Conservation (phyloP, 169 alveolate species). For the Sarcocystis neurona region DNA sequence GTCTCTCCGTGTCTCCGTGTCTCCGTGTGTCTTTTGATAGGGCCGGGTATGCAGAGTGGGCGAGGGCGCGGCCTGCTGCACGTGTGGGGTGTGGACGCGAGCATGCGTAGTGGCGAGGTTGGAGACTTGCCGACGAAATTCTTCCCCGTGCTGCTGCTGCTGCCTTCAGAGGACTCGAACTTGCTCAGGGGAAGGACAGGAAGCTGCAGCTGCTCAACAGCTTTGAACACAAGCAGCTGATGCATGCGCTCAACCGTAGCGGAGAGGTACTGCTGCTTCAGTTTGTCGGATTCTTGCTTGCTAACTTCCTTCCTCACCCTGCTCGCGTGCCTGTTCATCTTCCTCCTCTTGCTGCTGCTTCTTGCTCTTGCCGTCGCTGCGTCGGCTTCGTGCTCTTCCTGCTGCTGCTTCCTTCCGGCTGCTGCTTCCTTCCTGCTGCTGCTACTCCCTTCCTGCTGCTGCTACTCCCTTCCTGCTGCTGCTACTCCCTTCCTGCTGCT, state of each 20-base stretch:
- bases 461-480: too few species aligned
- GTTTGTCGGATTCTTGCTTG: not conserved
- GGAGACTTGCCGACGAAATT: too few species aligned
- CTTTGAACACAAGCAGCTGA: slow-evolving; percentile 47
- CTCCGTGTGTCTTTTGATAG: too few species aligned
- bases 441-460: too few species aligned
- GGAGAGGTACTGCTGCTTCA: slow-evolving; percentile 1
- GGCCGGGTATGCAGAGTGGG: too few species aligned
- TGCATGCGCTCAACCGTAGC: slow-evolving; percentile 30
- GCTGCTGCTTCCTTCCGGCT: not conserved
- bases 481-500: too few species aligned
- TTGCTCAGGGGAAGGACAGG: slow-evolving; percentile 47
- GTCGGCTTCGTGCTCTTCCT: not conserved
- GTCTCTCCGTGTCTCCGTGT: too few species aligned
- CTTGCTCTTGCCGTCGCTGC: not conserved
- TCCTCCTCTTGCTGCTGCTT: not conserved
- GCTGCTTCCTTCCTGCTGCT: not conserved
- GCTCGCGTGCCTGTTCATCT: not conserved
- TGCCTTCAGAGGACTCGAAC: slow-evolving; percentile 40
- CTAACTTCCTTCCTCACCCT: not conserved
- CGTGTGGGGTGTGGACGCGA: too few species aligned
- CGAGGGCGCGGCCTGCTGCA: too few species aligned
- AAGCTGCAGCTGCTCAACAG: slow-evolving; percentile 55
- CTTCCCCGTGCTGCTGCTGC: too few species aligned
- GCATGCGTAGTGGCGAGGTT: too few species aligned